Evolutionary conservation across 441 rosid genomes (phyloP), one percentile per base, ranked within the genome.

Genomic region (Populus trichocarpa): DNA sequence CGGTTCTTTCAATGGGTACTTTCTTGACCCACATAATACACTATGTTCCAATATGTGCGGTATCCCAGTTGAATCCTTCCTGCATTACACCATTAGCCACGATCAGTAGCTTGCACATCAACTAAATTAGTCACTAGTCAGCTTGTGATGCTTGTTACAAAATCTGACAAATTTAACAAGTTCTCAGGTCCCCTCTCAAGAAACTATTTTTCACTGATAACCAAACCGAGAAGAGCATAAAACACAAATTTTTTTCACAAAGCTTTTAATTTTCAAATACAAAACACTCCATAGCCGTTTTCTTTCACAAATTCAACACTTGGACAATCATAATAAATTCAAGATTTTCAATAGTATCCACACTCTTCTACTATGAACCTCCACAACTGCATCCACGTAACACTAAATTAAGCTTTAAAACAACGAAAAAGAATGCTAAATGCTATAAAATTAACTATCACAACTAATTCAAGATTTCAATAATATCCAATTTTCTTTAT

Each of bases 41-140:
- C 98, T 92, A 85, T 93, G 99, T 84, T 96, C 98, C 88, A 96
- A 80, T 79, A 96, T 93, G 89, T 93, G 99, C 26, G 99, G 98
- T 83, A 96, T 92, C 78, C 98, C 99, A 72, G 97, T 91, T 61
- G 99, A 96, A 90, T 93, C 95, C 81, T 90, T 88, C 81, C 98
- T 96, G 87, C 88, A 88, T 75, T 23, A 36, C 92, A 91, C 84
- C 86, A 83, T 64, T n/a, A 36, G 30, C 70, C 74, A 46, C 8
- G 8, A 53, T 53, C 61, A 53, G 61, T 53, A 53, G 61, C 61
- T 53, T 53, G 61, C 22, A 53, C 61, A 53, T 53, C 22, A 18
- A 18, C 61, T 53, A 18, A 53, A 53, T 16, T 18, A 30, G 32
- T 50, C 57, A 50, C 57, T 50, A 14, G 20, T 14, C 57, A 50